Evolutionary conservation across 1,284 basidiomycete genomes (phyloP), one percentile per base, ranked within the genome.

Genomic region (Hortiboletus rubellus): DNA sequence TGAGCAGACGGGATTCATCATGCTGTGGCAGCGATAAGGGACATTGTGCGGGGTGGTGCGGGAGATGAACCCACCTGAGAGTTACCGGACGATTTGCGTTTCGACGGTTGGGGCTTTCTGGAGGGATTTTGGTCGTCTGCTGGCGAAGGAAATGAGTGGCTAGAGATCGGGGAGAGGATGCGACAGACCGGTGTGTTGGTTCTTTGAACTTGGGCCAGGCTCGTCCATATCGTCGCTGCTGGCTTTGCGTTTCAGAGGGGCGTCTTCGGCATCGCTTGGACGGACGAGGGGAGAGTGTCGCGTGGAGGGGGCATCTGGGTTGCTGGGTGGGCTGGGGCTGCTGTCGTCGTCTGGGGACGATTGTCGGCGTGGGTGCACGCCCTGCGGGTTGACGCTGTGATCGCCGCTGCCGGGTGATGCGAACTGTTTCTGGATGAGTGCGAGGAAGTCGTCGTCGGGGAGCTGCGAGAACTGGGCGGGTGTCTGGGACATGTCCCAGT

Each of bases 371-470:
- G 27, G 27, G 27, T 27, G 27, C 7, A 27, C 27, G 27, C 27
- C 7, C 27, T 27, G 27, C 27, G 27, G 27, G 27, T 27, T 27
- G 27, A 27, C 27, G 27, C 27, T 27, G 27, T 27, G 27, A 60
- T 67, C 55, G 62, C 62, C 58, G 55, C 66, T 48, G 64, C 68
- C 63, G 50, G 64, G 30, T 65, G 59, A 60, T 18, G 78, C 77
- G 65, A 88, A 89, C 70, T 91, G 89, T 65, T 89, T 89, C 68
- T 87, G 84, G 4, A 92, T 79, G 52, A 91, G 79, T 17, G 86
- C 83, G 54, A 92, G 82, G 63, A 92, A 90, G 72, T 91, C 89
- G 66, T 86, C 84, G 66, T 91, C 89, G 33, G 84, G 79, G 50
- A 90, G 74, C 50, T 85, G 82, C n/a, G 85, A 79, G 76, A 86